These are phyloP conservation scores for Gentiana dahurica DNA, from an alignment of 257 asterid genomes.

Conservation along the genomic window DNA sequence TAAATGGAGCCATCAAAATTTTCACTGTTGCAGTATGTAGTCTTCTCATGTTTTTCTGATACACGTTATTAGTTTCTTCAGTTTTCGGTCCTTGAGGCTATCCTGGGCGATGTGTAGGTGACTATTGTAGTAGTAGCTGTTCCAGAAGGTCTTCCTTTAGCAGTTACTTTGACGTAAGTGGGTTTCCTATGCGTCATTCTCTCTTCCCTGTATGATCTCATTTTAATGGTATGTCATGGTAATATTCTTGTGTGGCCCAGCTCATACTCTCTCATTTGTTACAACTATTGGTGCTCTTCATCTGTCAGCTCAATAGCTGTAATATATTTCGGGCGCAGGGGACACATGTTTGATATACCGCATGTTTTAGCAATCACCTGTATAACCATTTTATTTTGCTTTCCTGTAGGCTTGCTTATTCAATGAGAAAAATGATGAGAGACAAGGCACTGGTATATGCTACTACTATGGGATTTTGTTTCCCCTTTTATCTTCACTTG, in stretches of 20 bases:
- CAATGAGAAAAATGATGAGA: constrained; percentile 98
- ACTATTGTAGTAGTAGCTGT: constrained; percentile 95
- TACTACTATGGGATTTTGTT: background rate
- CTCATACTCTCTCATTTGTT: no score
- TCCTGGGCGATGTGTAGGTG: constrained; percentile 36
- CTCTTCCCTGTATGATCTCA: no score
- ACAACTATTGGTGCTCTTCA: no score
- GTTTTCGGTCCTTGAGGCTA: constrained; percentile 2
- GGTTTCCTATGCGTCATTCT: constrained; percentile 1
- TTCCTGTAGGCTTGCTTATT: constrained; percentile 84
- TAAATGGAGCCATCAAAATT: constrained; percentile 67
- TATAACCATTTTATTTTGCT: no score
- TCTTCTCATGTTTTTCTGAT: constrained; percentile 6
- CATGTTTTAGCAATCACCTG: background rate
- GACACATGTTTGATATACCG: background rate
- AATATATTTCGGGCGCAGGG: no score
- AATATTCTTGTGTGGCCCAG: no score
- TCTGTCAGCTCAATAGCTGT: no score
- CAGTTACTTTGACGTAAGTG: constrained; percentile 90
- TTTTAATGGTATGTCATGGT: no score
- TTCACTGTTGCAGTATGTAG: constrained; percentile 88
- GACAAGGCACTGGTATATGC: constrained; percentile 90
- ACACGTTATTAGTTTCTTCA: background rate
- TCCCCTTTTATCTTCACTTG: background rate
- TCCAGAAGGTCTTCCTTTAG: constrained; percentile 97